Conservation (phyloP, 768 basidiomycete genomes). For the Ramaria sp. region DNA sequence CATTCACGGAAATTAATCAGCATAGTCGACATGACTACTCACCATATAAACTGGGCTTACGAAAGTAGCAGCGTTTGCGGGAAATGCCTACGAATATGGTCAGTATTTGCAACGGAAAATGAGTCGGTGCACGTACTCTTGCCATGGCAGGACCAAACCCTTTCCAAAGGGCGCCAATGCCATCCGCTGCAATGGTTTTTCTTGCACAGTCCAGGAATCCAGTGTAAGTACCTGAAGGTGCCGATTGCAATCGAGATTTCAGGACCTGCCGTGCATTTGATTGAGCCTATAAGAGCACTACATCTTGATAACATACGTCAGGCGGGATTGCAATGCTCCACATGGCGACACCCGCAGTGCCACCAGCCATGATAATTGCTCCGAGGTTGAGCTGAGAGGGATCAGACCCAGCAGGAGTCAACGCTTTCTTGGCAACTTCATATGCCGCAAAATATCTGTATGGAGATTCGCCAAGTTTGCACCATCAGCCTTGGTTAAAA, state of each 20-base stretch:
- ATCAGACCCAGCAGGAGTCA: constrained; percentile 76
- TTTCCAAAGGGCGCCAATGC: constrained; percentile 84
- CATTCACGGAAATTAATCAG: constrained; percentile 15
- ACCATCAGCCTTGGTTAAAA: neutral
- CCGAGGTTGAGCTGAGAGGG: constrained; percentile 74
- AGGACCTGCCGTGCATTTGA: constrained; percentile 48
- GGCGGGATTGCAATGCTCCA: constrained; percentile 97
- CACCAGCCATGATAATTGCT: constrained; percentile 85
- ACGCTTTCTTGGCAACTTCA: constrained; percentile 79
- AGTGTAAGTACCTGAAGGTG: constrained; percentile 94
- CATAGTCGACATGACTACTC: neutral
- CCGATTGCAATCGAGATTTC: constrained; percentile 93
- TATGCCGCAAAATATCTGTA: constrained; percentile 92
- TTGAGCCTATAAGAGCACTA: neutral
- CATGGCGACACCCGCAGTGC: constrained; percentile 94
- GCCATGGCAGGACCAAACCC: constrained; percentile 98
- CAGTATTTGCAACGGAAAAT: neutral
- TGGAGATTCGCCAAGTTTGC: constrained; percentile 4
- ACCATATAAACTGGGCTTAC: constrained; percentile 34
- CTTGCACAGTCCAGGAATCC: constrained; percentile 87
- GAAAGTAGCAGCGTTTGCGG: constrained; percentile 92
- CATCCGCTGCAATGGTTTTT: constrained; percentile 87
- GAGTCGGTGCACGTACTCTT: constrained; percentile 38
- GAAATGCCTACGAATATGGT: constrained; percentile 63
- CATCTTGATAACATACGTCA: constrained; percentile 53